Conservation (phyloP, 495 filamentous ascomycete species). For the Glonium stellatum region DNA sequence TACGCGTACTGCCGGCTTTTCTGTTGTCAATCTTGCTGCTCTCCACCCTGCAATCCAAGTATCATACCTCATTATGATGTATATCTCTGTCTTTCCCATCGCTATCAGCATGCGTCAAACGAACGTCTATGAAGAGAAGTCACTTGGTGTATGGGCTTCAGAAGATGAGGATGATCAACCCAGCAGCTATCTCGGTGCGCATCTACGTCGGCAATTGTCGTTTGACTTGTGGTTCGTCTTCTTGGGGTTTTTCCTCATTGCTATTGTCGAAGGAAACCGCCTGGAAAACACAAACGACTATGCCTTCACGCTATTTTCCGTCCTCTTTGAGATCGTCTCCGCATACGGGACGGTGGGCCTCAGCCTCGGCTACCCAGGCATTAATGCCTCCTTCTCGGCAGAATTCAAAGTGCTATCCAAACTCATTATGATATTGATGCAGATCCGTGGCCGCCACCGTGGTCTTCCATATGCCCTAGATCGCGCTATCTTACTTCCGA, state of each 20-base stretch:
- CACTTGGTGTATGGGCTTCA: conserved; percentile 61
- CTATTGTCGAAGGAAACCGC: conserved; percentile 67
- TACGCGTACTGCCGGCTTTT: conserved; percentile 83
- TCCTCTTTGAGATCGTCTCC: conserved; percentile 85
- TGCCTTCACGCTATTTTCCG: conserved; percentile 68
- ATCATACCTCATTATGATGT: conserved; percentile 98
- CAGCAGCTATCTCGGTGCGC: conserved; percentile 70
- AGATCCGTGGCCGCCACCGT: conserved; percentile 85
- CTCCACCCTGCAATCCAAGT: conserved; percentile 90
- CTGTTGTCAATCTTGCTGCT: conserved; percentile 63
- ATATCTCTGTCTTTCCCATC: conserved; percentile 93
- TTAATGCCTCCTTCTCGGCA: conserved; percentile 70
- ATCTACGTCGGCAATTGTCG: conserved; percentile 81
- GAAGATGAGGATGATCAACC: conserved; percentile 40
- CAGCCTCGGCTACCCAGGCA: conserved; percentile 67
- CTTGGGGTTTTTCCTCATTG: conserved; percentile 77
- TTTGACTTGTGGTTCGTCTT: conserved; percentile 97
- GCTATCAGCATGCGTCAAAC: conserved; percentile 89
- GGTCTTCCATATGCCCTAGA: conserved; percentile 89
- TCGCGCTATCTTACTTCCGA: conserved; percentile 77
- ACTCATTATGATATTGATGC: conserved; percentile 87
- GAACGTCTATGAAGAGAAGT: conserved; percentile 95
- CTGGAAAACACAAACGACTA: conserved; percentile 51
- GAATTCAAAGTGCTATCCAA: conserved; percentile 79
- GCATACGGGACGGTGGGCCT: conserved; percentile 95